Conservation (phyloP, 305 asterid genomes). For the Plantago coronopus region DNA sequence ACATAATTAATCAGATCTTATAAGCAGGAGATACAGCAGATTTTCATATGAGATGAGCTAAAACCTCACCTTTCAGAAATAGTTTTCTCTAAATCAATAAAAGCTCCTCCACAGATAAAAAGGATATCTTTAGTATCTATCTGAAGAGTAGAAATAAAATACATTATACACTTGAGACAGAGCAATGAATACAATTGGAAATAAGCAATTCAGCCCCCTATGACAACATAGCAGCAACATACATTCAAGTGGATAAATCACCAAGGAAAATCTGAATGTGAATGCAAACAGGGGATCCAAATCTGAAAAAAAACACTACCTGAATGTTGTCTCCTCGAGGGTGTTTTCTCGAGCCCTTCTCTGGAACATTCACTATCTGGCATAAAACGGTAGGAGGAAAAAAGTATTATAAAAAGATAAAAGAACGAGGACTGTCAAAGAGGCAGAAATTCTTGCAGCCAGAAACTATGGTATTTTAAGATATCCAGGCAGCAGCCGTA, state of each 20-base stretch:
- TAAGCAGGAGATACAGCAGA: conserved; percentile 16
- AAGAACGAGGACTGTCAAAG: too few relatives aligned
- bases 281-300: conserved; percentile 12
- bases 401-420: conserved; percentile 3
- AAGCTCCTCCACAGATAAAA: conserved; percentile 95
- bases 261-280: not conserved
- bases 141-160: conserved; percentile 38
- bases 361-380: conserved; percentile 94
- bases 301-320: conserved; percentile 35
- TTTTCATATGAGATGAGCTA: conserved; percentile 15
- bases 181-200: not conserved
- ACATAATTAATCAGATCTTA: conserved; percentile 17
- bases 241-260: conserved; percentile 11
- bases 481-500: too few relatives aligned
- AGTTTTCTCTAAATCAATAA: conserved; percentile 89
- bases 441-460: too few relatives aligned
- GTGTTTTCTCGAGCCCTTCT: conserved; percentile 92
- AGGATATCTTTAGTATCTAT: conserved; percentile 90
- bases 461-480: too few relatives aligned
- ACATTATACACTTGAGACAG: conserved; percentile 21
- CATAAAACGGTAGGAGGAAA: conserved; percentile 13
- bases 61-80: conserved; percentile 77
- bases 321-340: conserved; percentile 91
- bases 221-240: conserved; percentile 5
- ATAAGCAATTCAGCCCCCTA: not conserved